Evolutionary conservation across 1,139 yeast genomes (phyloP), one percentile per base, ranked within the genome.

Genomic region (Geotrichum klebahnii): DNA sequence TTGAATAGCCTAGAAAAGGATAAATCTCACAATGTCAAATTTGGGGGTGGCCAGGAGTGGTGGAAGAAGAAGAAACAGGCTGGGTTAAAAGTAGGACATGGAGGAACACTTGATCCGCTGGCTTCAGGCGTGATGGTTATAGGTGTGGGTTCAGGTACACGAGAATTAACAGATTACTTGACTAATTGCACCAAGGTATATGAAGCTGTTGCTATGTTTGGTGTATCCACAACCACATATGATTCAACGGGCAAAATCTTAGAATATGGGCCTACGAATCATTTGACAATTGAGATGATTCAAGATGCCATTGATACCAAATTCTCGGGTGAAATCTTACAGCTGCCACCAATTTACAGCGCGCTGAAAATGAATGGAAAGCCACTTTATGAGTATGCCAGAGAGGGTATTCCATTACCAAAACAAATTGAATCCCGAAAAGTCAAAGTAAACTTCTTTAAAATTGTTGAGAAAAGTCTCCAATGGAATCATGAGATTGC

Each of bases 341-440:
- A 92, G 67, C 84, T 95, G 1, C 98, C 99, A 12, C 98, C 99
- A 0, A 84, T 92, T n/a, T 92, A 81, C 65, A 88, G 96, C 33
- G 98, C 98, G 0, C 72, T 94, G 56, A 92, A 90, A 64, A 84
- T 92, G 81, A 82, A 89, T 61, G 99, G 99, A 26, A 89, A 84
- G 67, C 95, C 96, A 4, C 70, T 94, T 49, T 90, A 92, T 64
- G 96, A 90, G 59, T 92, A 92, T 64, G 98, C 97, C 1, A 77
- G 98, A 58, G 79, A 85, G 57, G 95, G 95, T 0, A 74, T 79
- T 39, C 92, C 96, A 0, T 74, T 92, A 36, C 98, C 98, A 0
- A 78, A 78, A 50, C 78, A 82, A 19, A 87, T 92, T 51, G 82
- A 86, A 61, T 77, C 85, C 1, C 76, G 98, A 59, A 79, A 81